Percentiles rank a stretch among this genome's conserved stretches.
phyloP scores from a whole-genome alignment of 257 asterid species.

The Lithospermum erythrorhizon region DNA sequence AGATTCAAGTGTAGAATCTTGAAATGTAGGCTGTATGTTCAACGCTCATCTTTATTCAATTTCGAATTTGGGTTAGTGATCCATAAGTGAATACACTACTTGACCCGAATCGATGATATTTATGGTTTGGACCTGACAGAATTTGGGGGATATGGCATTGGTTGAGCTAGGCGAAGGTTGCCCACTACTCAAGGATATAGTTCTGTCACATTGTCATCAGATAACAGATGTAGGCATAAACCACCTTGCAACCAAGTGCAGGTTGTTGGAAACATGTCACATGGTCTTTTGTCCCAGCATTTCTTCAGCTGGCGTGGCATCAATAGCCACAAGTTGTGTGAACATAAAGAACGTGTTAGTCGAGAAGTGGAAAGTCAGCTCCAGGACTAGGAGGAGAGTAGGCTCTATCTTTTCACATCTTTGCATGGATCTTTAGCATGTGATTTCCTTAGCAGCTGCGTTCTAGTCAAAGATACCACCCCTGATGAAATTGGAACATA shows the following conservation, averaged over 20 bases:
- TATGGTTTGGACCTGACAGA: constrained; percentile 22
- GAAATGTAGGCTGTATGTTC: too few species aligned
- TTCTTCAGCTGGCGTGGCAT: constrained; percentile 57
- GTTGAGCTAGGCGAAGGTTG: constrained; percentile 67
- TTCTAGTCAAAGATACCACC: not conserved
- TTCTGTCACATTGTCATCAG: constrained; percentile 77
- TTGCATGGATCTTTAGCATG: constrained; percentile 46
- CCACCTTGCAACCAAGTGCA: constrained; percentile 47
- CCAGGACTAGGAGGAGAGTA: constrained; percentile 70
- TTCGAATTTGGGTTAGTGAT: too few species aligned
- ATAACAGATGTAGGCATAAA: constrained; percentile 56
- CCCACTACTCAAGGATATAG: constrained; percentile 58
- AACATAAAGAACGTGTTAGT: constrained; percentile 59
- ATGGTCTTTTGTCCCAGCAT: constrained; percentile 78
- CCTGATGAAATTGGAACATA: not conserved
- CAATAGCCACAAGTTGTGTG: constrained; percentile 49
- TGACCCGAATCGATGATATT: too few species aligned
- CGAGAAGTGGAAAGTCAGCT: constrained; percentile 70
- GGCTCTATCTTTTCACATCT: constrained; percentile 70
- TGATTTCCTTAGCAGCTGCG: not conserved
- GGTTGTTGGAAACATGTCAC: constrained; percentile 55
- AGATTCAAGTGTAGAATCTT: not conserved
- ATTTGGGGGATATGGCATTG: constrained; percentile 62
- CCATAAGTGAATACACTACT: not conserved
- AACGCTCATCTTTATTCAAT: too few species aligned